Percentiles rank a stretch among this genome's conserved stretches.
Conservation (phyloP, 2,329 filamentous ascomycete species). For the Xylaria sp. region DNA sequence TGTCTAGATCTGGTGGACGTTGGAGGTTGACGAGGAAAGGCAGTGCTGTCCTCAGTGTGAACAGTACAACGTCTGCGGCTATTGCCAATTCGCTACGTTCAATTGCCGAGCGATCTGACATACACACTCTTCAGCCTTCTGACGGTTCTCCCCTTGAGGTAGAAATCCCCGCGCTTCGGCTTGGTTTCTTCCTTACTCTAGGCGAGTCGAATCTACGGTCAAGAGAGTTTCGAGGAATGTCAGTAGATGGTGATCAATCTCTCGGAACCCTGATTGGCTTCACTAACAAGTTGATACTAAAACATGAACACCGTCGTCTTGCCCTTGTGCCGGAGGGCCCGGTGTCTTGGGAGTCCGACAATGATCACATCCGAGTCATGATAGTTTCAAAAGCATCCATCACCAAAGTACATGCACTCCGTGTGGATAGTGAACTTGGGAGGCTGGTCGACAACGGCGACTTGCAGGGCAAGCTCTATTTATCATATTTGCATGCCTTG, state of each 20-base stretch:
- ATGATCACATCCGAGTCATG: conserved; percentile 14
- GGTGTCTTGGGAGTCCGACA: conserved; percentile 12
- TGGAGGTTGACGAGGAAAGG: conserved; percentile 18
- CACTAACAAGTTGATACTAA: conserved; percentile 25
- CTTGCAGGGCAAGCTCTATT: conserved; percentile 27
- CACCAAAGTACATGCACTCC: conserved; percentile 12
- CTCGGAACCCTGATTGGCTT: conserved; percentile 22
- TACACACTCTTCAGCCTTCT: conserved; percentile 2
- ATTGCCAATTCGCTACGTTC: conserved; percentile 6
- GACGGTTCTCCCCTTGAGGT: conserved; percentile 1
- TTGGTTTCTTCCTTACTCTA: conserved; percentile 1
- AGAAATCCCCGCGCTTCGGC: conserved; percentile 20
- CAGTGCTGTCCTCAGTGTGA: conserved; percentile 8
- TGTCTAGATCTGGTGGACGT: conserved; percentile 4
- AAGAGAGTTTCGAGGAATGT: conserved; percentile 25
- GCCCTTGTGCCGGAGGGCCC: conserved; percentile 23
- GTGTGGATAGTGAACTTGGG: conserved; percentile 14
- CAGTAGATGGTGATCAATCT: conserved; percentile 14
- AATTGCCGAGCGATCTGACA: background rate
- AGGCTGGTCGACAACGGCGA: conserved; percentile 22
- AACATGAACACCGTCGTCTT: conserved; percentile 3
- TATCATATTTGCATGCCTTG: conserved; percentile 61
- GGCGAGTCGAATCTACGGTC: conserved; percentile 16
- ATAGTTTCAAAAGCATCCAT: conserved; percentile 6
- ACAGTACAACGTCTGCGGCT: conserved; percentile 6